Evolutionary conservation across 495 filamentous ascomycete genomes (phyloP).

Genomic region (Cetradonia linearis): DNA sequence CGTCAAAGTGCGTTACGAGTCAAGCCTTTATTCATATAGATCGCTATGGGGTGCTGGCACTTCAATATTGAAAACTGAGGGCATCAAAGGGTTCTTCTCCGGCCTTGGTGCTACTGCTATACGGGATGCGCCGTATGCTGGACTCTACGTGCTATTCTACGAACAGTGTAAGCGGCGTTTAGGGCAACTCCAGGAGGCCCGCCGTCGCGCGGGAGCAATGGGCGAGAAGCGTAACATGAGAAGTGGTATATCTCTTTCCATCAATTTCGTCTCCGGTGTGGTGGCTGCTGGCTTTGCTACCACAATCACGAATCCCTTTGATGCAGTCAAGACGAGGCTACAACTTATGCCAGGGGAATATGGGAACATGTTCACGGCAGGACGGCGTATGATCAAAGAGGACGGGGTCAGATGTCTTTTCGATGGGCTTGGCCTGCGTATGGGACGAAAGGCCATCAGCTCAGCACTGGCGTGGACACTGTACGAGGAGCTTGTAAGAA

Average conservation of each 20-base stretch:
- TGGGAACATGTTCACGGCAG: conserved; percentile 72
- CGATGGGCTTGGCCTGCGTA: conserved; percentile 77
- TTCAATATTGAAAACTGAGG: conserved; percentile 66
- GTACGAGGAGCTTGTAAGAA: conserved; percentile 84
- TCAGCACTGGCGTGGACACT: conserved; percentile 90
- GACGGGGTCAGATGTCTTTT: conserved; percentile 76
- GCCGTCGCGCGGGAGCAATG: not conserved
- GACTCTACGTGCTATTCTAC: conserved; percentile 89
- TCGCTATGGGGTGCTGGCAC: conserved; percentile 59
- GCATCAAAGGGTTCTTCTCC: conserved; percentile 75
- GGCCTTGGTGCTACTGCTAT: conserved; percentile 92
- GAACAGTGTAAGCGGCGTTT: conserved; percentile 73
- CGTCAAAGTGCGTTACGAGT: conserved; percentile 94
- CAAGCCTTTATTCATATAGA: conserved; percentile 71
- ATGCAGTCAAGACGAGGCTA: conserved; percentile 89
- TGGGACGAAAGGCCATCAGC: conserved; percentile 84
- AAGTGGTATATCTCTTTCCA: conserved; percentile 45
- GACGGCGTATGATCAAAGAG: conserved; percentile 62
- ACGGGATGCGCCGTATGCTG: conserved; percentile 89
- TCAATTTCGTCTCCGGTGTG: conserved; percentile 77
- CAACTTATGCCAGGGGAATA: conserved; percentile 82
- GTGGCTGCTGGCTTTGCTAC: conserved; percentile 74
- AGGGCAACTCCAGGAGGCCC: conserved; percentile 28
- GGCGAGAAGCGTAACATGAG: conserved; percentile 18
- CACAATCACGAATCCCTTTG: conserved; percentile 87